Percentiles rank a stretch among this genome's conserved stretches.
Conservation (phyloP, 2,329 filamentous ascomycete genomes). For the Elsinoe necatrix region DNA sequence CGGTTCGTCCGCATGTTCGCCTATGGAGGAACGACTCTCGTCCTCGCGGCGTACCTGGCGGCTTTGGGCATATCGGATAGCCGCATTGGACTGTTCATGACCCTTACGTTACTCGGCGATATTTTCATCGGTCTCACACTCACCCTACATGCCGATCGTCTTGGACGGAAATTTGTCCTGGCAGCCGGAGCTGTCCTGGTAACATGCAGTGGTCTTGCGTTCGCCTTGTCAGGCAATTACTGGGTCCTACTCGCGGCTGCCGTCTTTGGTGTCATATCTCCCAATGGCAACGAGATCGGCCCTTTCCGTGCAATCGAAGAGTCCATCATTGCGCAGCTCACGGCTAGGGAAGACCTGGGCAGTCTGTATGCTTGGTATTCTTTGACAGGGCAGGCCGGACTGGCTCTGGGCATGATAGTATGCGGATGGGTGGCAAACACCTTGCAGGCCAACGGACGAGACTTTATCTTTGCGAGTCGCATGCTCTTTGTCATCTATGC, state of each 20-base stretch:
- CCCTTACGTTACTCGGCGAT: slow-evolving; percentile 28
- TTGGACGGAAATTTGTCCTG: slow-evolving; percentile 26
- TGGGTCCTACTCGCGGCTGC: slow-evolving; percentile 27
- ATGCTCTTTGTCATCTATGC: slow-evolving; percentile 38
- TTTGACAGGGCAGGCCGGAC: slow-evolving; percentile 25
- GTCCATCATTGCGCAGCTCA: slow-evolving; percentile 28
- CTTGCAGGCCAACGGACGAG: slow-evolving; percentile 30
- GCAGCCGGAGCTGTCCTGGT: slow-evolving; percentile 25
- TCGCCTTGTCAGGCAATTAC: slow-evolving; percentile 24
- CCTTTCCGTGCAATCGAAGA: slow-evolving; percentile 31
- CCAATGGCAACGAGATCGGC: slow-evolving; percentile 30
- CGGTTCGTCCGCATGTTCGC: slow-evolving; percentile 49
- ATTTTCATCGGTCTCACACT: slow-evolving; percentile 26
- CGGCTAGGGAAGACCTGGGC: slow-evolving; percentile 21
- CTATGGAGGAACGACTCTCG: slow-evolving; percentile 43
- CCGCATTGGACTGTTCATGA: slow-evolving; percentile 31
- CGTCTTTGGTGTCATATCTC: slow-evolving; percentile 28
- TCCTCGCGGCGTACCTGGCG: slow-evolving; percentile 27
- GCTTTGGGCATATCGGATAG: slow-evolving; percentile 25
- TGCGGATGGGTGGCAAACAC: slow-evolving; percentile 33
- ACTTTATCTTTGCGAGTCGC: slow-evolving; percentile 32
- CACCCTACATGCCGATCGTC: slow-evolving; percentile 26
- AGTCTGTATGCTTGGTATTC: slow-evolving; percentile 29
- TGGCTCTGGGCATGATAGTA: slow-evolving; percentile 24
- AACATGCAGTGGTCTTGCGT: slow-evolving; percentile 24